Base-by-base conservation (phyloP, 257 asterid genomes). In the Forsythia viridissima region DNA sequence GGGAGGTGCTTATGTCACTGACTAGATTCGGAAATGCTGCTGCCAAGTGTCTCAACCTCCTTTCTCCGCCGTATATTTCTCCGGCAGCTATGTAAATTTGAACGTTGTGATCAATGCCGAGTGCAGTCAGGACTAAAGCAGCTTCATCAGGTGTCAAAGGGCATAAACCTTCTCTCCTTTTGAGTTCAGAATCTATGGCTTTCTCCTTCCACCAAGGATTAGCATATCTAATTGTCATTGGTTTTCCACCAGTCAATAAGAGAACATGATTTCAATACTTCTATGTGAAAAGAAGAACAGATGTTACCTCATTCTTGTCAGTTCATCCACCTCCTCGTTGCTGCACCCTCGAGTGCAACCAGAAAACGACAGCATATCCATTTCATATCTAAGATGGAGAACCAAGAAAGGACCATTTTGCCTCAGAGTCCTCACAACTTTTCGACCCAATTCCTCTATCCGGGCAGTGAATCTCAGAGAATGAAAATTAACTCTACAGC, bases 101-200 rank as follows among this genome's bases (percentile, higher is more conserved):
- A 59, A 84, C 51, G 63, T 57, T 81, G 15, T 16, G 80, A 78
- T 78, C 81, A 5, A 84, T 72, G 18, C 80, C 85, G 51, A 84
- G 61, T 0, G 88, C 88, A 39, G 74, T 72, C 44, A 84, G 80
- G n/a, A 82, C 75, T 7, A 81, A 80, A 75, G 88, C 81, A 75
- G 85, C 82, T 84, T 84, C 88, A 74, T 84, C 88, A 5, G 88
- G 88, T 9, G 88, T 84, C 81, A 84, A 79, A 78, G 85, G 88
- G 74, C 88, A 84, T 40, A 78, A 20, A 39, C 88, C 88, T 71
- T 81, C 83, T 69, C 63, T 84, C 78, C 85, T 81, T 73, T 81
- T 81, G 57, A 78, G 40, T 20, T 81, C 85, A 12, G 85, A 76
- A 68, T 79, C 75, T 66, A 84, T 84, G 37, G 80, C 71, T 78